Evolutionary conservation across 1,284 basidiomycete genomes (phyloP), one percentile per base, ranked within the genome.

Genomic region (Grifola frondosa): DNA sequence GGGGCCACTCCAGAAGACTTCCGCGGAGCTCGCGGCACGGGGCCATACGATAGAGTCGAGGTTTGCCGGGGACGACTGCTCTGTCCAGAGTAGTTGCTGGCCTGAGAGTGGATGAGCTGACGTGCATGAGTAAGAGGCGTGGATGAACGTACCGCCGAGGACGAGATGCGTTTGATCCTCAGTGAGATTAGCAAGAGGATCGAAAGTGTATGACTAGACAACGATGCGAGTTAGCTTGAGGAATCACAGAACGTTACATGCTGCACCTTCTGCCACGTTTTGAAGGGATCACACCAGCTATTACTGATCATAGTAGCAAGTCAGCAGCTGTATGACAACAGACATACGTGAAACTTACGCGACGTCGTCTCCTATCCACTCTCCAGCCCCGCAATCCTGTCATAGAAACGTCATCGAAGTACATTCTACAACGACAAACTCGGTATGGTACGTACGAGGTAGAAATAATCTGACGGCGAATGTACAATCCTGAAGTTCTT

Each of bases 311-410:
- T 3, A 9, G 16, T 3, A n/a, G 4, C n/a, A 13, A 24, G n/a
- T 29, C 15, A 31, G 9, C 17, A 19, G 12, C 2, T 21, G 20
- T 5, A 15, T n/a, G 29, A 25, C 3, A 11, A 5, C n/a, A n/a
- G 15, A 7, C 8, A 1, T 1, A 8, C 10, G 19, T 12, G 6
- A 13, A 8, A 34, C 50, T n/a, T 42, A 60, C 40, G 61, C 43
- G 1, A 78, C 66, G 53, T 68, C 51, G 22, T 69, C 67, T 9
- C 85, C 87, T 13, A 92, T 53, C 88, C 89, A 94, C 29, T 65
- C 79, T 3, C 91, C 91, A 0, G 67, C 81, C 10, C 92, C 90
- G 59, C 88, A 90, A 53, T 91, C 87, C 81, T 81, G 38, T n/a
- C n/a, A n/a, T n/a, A 22, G 12, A 8, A 7, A 22, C 6, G 22